These are phyloP conservation scores for Leccinum variicolor DNA, from an alignment of 768 basidiomycete genomes.

Conservation along the genomic window DNA sequence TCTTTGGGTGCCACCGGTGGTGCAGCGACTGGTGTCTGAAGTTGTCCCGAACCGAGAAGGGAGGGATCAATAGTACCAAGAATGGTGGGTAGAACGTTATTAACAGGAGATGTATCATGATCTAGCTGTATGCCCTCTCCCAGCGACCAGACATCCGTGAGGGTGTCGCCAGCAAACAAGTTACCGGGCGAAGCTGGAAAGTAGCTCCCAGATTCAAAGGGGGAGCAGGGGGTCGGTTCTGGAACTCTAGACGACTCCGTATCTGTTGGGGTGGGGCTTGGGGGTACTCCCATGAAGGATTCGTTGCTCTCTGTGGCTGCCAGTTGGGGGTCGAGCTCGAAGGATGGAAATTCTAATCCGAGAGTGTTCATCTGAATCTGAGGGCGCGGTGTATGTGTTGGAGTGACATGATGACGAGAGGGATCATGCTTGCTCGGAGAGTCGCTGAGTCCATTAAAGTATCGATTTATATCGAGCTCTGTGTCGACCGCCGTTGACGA, in stretches of 20 bases:
- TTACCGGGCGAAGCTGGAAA: conserved; percentile 4
- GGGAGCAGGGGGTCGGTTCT: not conserved
- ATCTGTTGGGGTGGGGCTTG: conserved; percentile 17
- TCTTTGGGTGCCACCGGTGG: not conserved
- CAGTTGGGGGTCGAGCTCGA: conserved; percentile 7
- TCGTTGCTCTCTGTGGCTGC: conserved; percentile 6
- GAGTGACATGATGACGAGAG: not conserved
- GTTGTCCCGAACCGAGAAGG: conserved; percentile 20
- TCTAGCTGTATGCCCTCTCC: not conserved
- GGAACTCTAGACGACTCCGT: not conserved
- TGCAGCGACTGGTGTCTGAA: not conserved
- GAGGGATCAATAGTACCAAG: conserved; percentile 30
- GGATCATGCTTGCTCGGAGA: conserved; percentile 15
- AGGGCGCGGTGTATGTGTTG: conserved; percentile 8
- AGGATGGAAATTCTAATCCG: conserved; percentile 3
- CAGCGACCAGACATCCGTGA: conserved; percentile 7
- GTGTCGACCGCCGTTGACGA: conserved; percentile 8
- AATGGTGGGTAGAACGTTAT: not conserved
- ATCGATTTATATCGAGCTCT: conserved; percentile 25
- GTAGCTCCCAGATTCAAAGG: not conserved
- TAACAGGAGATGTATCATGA: not conserved
- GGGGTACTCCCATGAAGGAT: conserved; percentile 28
- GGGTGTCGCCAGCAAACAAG: not conserved
- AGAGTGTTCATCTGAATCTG: conserved; percentile 1
- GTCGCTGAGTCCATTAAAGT: conserved; percentile 24